Evolutionary conservation across 2,329 filamentous ascomycete genomes (phyloP).

Genomic region (Exophiala spinifera): DNA sequence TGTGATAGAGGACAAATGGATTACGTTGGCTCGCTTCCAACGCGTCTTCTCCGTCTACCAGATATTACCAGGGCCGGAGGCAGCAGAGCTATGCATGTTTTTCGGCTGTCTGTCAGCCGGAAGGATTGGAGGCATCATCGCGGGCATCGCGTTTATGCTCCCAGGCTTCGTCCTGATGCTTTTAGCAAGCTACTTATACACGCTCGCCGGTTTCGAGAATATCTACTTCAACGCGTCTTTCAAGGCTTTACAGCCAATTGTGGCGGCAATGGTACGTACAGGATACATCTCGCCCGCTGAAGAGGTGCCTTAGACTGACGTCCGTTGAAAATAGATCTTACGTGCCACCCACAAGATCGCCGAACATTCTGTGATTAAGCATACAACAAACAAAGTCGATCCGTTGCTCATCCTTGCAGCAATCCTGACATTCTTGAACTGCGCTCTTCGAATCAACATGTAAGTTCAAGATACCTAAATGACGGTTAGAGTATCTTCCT

Average conservation of each 20-base stretch:
- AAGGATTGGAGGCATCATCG: slow-evolving; percentile 34
- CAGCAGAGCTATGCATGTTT: slow-evolving; percentile 38
- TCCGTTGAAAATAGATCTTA: too few species aligned
- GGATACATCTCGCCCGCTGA: too few species aligned
- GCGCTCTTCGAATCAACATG: too few species aligned
- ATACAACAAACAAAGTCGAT: too few species aligned
- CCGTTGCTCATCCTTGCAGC: too few species aligned
- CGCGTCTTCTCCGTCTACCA: slow-evolving; percentile 39
- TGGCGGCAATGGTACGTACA: slow-evolving; percentile 33
- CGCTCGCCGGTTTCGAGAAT: slow-evolving; percentile 33
- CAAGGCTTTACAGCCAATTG: slow-evolving; percentile 34
- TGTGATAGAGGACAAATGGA: slow-evolving; percentile 37
- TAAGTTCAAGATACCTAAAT: background rate
- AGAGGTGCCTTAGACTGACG: too few species aligned
- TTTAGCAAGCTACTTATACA: slow-evolving; percentile 33
- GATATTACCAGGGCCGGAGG: slow-evolving; percentile 37
- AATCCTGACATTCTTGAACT: too few species aligned
- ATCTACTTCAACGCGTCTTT: slow-evolving; percentile 35
- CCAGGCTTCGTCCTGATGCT: slow-evolving; percentile 35
- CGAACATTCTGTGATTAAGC: too few species aligned
- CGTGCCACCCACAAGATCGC: slow-evolving; percentile 31
- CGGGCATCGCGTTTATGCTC: slow-evolving; percentile 33
- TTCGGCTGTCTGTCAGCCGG: slow-evolving; percentile 37
- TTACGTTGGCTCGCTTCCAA: slow-evolving; percentile 35
- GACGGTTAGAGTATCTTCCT: too few species aligned